phyloP scores from a whole-genome alignment of 495 filamentous ascomycete species.

The Mycothermus thermophilus region DNA sequence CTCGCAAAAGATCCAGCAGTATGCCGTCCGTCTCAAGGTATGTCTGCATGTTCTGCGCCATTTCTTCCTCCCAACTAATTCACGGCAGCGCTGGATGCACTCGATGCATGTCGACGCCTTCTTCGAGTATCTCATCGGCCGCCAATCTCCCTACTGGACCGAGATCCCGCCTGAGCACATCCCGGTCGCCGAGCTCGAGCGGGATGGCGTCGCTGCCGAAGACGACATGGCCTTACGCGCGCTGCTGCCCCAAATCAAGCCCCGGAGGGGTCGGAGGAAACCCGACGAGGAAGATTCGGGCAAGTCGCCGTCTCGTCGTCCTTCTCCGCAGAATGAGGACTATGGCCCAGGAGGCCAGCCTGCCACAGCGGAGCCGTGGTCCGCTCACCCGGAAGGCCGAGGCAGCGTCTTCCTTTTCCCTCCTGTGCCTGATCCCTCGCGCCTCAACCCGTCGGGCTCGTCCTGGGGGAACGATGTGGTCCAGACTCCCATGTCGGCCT shows the following conservation, averaged over 20 bases:
- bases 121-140: slow-evolving; percentile 78
- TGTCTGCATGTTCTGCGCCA: slow-evolving; percentile 10
- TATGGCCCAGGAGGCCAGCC: slow-evolving; percentile 32
- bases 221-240: slow-evolving; percentile 88
- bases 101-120: slow-evolving; percentile 97
- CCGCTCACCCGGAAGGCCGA: slow-evolving; percentile 35
- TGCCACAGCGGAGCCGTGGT: slow-evolving; percentile 28
- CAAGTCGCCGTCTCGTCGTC: slow-evolving; percentile 47
- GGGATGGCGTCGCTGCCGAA: slow-evolving; percentile 79
- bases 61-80: neutral
- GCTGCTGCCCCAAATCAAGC: slow-evolving; percentile 76
- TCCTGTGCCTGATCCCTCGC: slow-evolving; percentile 15
- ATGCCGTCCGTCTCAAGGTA: slow-evolving; percentile 88
- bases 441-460: slow-evolving; percentile 8
- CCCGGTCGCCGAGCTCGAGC: slow-evolving; percentile 43
- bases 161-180: slow-evolving; percentile 60
- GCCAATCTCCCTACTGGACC: slow-evolving; percentile 70
- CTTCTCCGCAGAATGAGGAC: slow-evolving; percentile 49
- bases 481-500: slow-evolving; percentile 37
- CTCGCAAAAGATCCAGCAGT: slow-evolving; percentile 94
- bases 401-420: slow-evolving; percentile 25
- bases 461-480: slow-evolving; percentile 18
- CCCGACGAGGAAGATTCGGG: slow-evolving; percentile 58
- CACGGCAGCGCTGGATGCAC: slow-evolving; percentile 78
- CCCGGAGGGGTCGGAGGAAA: slow-evolving; percentile 75